Conservation (phyloP, 805 yeast genomes). For the Wickerhamiella sorbophila region DNA sequence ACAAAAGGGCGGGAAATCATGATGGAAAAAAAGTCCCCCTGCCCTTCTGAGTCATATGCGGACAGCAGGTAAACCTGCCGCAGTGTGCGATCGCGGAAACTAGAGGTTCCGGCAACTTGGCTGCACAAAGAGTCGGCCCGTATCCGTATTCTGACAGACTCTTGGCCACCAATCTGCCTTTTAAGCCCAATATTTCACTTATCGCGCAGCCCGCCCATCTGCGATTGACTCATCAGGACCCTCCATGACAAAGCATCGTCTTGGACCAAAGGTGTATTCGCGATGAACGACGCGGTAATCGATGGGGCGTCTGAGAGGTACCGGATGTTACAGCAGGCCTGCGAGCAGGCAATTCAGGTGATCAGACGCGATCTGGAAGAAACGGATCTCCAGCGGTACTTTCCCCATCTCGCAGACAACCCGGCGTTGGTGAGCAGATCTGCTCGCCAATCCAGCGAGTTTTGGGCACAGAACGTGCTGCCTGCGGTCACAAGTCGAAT, state of each 20-base stretch:
- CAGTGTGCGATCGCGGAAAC: background rate
- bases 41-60: background rate
- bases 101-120: no score
- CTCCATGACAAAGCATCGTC: no score
- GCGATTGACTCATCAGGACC: background rate
- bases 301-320: background rate
- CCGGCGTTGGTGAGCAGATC: background rate
- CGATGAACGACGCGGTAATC: background rate
- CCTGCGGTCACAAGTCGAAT: background rate
- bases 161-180: background rate
- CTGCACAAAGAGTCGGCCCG: no score
- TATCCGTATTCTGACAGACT: background rate
- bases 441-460: background rate
- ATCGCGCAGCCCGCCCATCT: background rate
- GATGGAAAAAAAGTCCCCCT: background rate
- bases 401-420: background rate
- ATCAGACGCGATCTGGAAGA: background rate
- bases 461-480: background rate
- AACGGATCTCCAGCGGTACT: background rate
- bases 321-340: background rate
- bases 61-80: background rate
- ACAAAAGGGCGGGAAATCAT: constrained; percentile 11
- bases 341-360: background rate
- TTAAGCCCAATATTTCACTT: background rate
- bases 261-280: no score